Evolutionary conservation across 176 grass and related monocot species (phyloP).

Genomic region (Pontederia paniculata): DNA sequence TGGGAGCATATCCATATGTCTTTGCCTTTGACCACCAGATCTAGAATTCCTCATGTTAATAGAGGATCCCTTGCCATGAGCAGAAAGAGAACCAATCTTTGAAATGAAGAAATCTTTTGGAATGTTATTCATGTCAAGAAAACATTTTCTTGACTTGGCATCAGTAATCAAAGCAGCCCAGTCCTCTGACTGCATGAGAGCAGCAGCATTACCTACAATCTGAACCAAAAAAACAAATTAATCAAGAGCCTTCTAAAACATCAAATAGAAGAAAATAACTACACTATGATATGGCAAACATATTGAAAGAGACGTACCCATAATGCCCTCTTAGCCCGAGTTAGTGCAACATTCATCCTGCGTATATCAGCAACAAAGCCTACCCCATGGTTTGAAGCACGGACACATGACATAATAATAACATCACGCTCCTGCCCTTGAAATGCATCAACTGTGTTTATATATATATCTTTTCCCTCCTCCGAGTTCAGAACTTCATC

Average conservation of each 20-base stretch:
- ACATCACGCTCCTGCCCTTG: conserved; percentile 97
- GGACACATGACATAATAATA: conserved; percentile 98
- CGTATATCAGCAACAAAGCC: conserved; percentile 99
- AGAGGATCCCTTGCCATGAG: conserved; percentile 42
- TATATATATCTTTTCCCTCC: conserved; percentile 98
- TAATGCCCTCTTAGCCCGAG: conserved; percentile 80
- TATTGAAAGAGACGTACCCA: conserved; percentile 38
- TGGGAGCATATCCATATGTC: conserved; percentile 47
- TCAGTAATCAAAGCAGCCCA: conserved; percentile 75
- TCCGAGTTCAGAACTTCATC: conserved; percentile 70
- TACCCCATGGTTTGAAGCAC: conserved; percentile 89
- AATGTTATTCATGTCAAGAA: conserved; percentile 69
- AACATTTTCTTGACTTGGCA: conserved; percentile 89
- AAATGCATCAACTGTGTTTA: conserved; percentile 99
- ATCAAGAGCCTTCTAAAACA: neutral
- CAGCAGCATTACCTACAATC: conserved; percentile 98
- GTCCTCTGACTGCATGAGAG: conserved; percentile 83
- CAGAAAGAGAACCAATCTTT: conserved; percentile 34
- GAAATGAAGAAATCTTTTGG: conserved; percentile 66
- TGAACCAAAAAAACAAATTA: conserved; percentile 18
- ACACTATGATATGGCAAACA: neutral
- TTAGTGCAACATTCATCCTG: conserved; percentile 99
- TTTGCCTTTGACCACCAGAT: conserved; percentile 39
- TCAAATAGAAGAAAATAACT: no score
- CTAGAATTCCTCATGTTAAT: conserved; percentile 58